Base-by-base conservation (phyloP, 2,329 filamentous ascomycete species). In the Aphanoascus verrucosus region DNA sequence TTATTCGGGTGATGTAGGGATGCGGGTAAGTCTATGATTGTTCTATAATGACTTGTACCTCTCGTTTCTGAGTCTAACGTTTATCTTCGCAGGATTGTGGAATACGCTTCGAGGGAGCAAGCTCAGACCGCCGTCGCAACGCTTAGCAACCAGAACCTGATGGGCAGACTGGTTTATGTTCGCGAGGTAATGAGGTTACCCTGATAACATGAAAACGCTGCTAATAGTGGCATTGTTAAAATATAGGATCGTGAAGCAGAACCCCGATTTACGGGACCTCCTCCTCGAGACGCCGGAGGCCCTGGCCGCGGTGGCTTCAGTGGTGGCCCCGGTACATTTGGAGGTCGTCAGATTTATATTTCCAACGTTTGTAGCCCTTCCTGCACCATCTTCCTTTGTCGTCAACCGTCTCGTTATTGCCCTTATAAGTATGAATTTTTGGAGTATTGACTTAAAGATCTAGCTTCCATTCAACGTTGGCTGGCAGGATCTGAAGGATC, bases 61-160 rank as follows among this genome's bases (percentile, higher is more conserved):
- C 38, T 44, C 20, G 19, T 19, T 49, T 20, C 47, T 41, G 35
- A 23, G 8, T 51, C 52, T 56, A 54, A 56, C 51, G 23, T 53
- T 17, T 53, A 7, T 49, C 34, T 37, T 47, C n/a, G 3, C 61
- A 95, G 89, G 79, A 98, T 98, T 88, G 93, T 98, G 85, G 93
- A 98, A 85, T 98, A 98, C 84, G 90, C 90, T 73, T 96, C 91
- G 67, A 88, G 90, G 83, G 93, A 98, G 69, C 89, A 98, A 85
- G 93, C 93, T 70, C 93, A 97, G 74, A 86, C 88, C 73, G 93
- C 93, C 68, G 93, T 98, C 76, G 85, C 87, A 72, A 93, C 89
- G 69, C 86, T 98, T 74, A 96, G 90, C 82, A 98, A 98, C 77
- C 91, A 96, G 74, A 96, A 94, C 71, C 79, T 98, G 57, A 97